Base-by-base conservation (phyloP, 1,284 basidiomycete genomes). In the Chalciporus sp. region DNA sequence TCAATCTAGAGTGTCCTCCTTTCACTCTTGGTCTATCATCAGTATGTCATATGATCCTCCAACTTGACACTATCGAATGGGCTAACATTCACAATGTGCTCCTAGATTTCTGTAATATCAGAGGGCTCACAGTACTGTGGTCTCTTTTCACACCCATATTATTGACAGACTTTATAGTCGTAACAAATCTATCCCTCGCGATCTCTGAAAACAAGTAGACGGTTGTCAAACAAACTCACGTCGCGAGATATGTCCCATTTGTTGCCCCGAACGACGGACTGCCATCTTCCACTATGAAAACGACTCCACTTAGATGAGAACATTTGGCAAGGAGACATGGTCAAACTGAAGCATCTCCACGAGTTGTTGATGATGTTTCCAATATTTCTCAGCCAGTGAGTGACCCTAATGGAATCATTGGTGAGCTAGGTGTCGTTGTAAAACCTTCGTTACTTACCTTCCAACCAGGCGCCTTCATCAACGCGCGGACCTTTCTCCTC, bases 311-410 rank as follows among this genome's bases (percentile, higher is more conserved):
- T 17, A 45, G 10, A 10, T 20, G 16, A 12, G 17, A 4, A 17
- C 12, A n/a, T 37, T 20, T 29, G 11, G 23, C 7, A 40, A 11
- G 23, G n/a, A 35, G 35, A n/a, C 23, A 10, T n/a, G n/a, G n/a
- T n/a, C 75, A 33, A 58, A 79, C 78, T 80, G 70, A 80, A 81
- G 26, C 77, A 74, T 44, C 59, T 55, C 57, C 70, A 78, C 3
- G 75, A 78, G 65, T 80, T 80, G 59, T 55, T 74, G 59, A 81
- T 80, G 61, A 81, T 70, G 42, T 68, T 66, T 1, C 77, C 76
- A 51, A 80, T 80, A 8, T 78, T 74, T 58, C 64, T 71, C 48
- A 80, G 62, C 78, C 77, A 80, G 33, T 71, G 70, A 14, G 77
- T 77, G 19, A 78, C 60, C 78, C 77, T 42, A 28, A 10, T 11